These are phyloP conservation scores for Excoecaria cochinchinensis DNA, from an alignment of 345 rosid genomes.

Conservation along the genomic window DNA sequence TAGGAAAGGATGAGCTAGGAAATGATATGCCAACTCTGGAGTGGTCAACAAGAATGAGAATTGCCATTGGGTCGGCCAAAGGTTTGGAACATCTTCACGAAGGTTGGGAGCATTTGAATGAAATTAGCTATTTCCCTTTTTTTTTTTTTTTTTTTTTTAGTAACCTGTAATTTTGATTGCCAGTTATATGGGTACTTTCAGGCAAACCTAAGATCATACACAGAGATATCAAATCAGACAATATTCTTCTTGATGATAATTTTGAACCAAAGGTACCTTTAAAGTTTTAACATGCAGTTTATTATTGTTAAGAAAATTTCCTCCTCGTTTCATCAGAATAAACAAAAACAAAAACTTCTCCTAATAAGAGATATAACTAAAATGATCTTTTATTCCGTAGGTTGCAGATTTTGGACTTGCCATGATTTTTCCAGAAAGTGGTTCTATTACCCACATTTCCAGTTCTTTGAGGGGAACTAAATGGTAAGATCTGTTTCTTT, in stretches of 20 bases:
- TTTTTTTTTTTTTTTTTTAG: neutral
- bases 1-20: conserved; percentile 66
- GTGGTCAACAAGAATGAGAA: conserved; percentile 16
- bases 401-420: conserved; percentile 31
- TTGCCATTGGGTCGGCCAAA: conserved; percentile 17
- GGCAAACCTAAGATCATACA: conserved; percentile 14
- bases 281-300: no score
- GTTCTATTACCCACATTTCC: no score
- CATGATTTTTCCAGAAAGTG: neutral
- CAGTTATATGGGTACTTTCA: neutral
- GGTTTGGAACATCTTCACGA: conserved; percentile 19
- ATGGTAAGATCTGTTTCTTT: no score
- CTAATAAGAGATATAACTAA: no score
- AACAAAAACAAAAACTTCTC: no score
- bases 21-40: conserved; percentile 17
- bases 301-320: neutral
- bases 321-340: neutral
- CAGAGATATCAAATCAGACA: no score
- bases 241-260: conserved; percentile 26
- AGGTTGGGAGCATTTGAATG: conserved; percentile 10
- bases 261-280: conserved; percentile 23
- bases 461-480: no score
- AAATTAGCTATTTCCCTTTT: no score
- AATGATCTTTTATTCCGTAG: conserved; percentile 8
- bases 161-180: neutral